Evolutionary conservation across 192 early-diverging fungal species (phyloP).

Genomic region (Coemansia sp.): DNA sequence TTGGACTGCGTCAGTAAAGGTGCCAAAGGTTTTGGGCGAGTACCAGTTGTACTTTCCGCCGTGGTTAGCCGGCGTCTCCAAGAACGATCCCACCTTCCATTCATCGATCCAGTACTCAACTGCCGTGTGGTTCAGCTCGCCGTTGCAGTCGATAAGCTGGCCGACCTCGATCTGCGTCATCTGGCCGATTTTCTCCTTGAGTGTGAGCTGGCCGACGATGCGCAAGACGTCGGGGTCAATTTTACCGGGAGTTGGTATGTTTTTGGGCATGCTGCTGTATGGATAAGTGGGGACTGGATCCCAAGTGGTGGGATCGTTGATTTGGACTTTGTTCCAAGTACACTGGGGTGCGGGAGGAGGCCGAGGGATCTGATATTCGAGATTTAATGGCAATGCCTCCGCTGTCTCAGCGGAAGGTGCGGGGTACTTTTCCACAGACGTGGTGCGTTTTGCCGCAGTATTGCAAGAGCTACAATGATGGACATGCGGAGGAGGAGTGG

Average conservation of each 20-base stretch:
- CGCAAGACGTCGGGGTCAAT: slow-evolving; percentile 60
- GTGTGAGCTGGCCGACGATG: slow-evolving; percentile 52
- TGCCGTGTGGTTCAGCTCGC: too few relatives aligned
- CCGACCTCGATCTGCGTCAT: slow-evolving; percentile 40
- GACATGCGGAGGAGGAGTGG: not conserved
- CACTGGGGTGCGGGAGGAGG: slow-evolving; percentile 5
- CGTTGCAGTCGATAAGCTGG: too few relatives aligned
- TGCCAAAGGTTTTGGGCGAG: too few relatives aligned
- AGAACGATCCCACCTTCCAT: too few relatives aligned
- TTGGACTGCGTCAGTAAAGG: too few relatives aligned
- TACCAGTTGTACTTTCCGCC: too few relatives aligned
- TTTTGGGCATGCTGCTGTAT: not conserved
- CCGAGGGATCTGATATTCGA: not conserved
- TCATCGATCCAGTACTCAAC: too few relatives aligned
- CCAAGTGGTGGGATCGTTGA: slow-evolving; percentile 22
- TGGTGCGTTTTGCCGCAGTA: not conserved
- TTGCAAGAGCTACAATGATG: not conserved
- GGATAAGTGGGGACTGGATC: slow-evolving; percentile 19
- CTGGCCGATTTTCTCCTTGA: slow-evolving; percentile 67
- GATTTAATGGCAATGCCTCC: not conserved
- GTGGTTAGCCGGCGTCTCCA: too few relatives aligned
- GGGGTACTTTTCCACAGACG: not conserved
- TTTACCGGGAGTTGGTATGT: not conserved
- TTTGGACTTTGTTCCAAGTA: slow-evolving; percentile 18
- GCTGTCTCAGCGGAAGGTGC: not conserved